Evolutionary conservation across 176 grass and related monocot genomes (phyloP).

Genomic region (Oryza longistaminata): DNA sequence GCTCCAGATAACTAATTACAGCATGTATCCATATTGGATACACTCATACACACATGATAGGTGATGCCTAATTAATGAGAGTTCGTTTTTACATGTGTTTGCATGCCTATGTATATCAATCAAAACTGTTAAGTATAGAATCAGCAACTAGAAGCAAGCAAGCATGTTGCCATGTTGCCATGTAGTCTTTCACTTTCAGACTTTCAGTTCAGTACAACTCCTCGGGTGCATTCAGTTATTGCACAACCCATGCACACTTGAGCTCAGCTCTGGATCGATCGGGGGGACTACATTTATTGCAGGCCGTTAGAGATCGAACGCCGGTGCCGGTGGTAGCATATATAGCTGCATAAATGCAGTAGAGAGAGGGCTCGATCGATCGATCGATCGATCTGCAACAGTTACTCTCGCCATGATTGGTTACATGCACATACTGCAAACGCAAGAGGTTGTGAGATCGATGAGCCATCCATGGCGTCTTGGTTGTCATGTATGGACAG

Average conservation of each 20-base stretch:
- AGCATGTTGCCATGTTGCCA: background rate
- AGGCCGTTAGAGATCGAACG: constrained; percentile 37
- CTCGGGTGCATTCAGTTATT: constrained; percentile 12
- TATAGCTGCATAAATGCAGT: constrained; percentile 41
- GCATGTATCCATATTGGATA: too few species aligned
- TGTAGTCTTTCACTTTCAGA: background rate
- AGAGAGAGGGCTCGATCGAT: background rate
- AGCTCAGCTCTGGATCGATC: background rate
- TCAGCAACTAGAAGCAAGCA: background rate
- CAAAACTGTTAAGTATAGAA: background rate
- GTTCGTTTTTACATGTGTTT: background rate
- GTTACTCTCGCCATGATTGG: constrained; percentile 23
- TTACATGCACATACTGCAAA: background rate
- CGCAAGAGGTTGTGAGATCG: background rate
- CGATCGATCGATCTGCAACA: background rate
- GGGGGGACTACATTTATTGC: background rate
- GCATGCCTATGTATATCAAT: background rate
- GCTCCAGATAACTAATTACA: too few species aligned
- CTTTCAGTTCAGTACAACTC: background rate
- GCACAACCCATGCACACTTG: background rate
- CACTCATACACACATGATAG: too few species aligned
- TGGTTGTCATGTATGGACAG: constrained; percentile 30
- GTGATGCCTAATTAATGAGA: background rate
- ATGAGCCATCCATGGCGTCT: background rate
- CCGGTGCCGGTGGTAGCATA: background rate